Base-by-base conservation (phyloP, 1,284 basidiomycete genomes). In the Thecaphora thlaspeos region DNA sequence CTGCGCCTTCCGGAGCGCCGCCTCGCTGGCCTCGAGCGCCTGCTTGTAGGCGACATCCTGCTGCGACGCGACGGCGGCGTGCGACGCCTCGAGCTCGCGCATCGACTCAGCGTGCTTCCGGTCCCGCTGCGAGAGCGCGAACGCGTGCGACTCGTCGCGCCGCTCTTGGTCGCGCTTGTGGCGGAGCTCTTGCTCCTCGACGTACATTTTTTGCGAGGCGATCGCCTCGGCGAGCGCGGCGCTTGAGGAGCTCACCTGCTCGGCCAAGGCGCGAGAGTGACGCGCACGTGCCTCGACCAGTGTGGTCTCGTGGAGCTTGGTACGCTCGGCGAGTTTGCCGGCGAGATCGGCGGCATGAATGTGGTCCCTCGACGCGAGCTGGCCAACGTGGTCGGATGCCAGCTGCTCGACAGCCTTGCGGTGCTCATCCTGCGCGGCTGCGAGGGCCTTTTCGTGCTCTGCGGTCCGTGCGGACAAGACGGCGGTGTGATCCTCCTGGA, bases 221-320 rank as follows among this genome's bases (percentile, higher is more conserved):
- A 65, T 55, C 30, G 55, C 65, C 3, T 48, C 65, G n/a, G 59
- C 58, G 3, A 68, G 54, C 5, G 56, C 57, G 21, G 60, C 57
- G 42, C 62, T 64, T 14, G 62, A 65, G 4, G 62, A 50, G 18
- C 65, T 61, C 2, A 72, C 61, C 23, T 70, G 58, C 30, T 68
- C 68, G 26, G 68, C 68, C 22, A 74, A 45, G 2, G 63, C 63
- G 10, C 47, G 49, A 14, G 71, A 64, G 47, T 74, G 71, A 24
- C 71, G 67, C 40, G 65, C 59, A 23, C 71, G 60, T 11, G 67
- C 68, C 45, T 74, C 70, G 18, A 55, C 58, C 34, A 70, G 39
- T 4, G 68, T 61, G 9, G 57, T 58, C 3, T 72, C 65, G 48
- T 72, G 70, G 19, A 53, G 26, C 46, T 65, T 62, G 46, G 39